phyloP scores from a whole-genome alignment of 345 rosid genomes.

The Firmiana major region DNA sequence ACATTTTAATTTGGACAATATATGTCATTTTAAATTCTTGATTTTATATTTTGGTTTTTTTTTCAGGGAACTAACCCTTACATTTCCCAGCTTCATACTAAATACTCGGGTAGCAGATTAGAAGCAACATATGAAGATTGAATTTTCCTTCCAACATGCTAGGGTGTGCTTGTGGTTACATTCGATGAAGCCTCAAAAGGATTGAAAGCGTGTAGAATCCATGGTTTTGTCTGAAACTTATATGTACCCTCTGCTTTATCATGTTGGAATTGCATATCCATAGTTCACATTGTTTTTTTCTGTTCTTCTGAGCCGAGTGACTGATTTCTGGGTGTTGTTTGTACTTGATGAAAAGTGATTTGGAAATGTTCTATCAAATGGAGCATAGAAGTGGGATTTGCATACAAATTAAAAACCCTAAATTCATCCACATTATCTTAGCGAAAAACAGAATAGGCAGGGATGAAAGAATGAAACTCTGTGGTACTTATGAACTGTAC shows the following conservation, averaged over 20 bases:
- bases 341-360: not conserved
- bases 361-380: too few species aligned
- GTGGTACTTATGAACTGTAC: too few species aligned
- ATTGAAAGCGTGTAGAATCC: not conserved
- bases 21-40: not conserved
- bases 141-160: not conserved
- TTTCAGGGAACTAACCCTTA: slow-evolving; percentile 54
- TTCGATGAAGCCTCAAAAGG: not conserved
- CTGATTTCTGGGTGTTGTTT: not conserved
- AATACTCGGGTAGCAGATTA: slow-evolving; percentile 35
- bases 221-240: not conserved
- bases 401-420: too few species aligned
- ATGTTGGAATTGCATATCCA: not conserved
- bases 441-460: too few species aligned
- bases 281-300: not conserved
- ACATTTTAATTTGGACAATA: not conserved
- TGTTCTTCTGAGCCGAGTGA: not conserved
- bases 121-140: not conserved
- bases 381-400: too few species aligned
- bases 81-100: slow-evolving; percentile 61
- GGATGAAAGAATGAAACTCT: too few species aligned
- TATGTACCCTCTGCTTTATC: not conserved
- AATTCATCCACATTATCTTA: too few species aligned
- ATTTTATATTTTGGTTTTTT: slow-evolving; percentile 3
- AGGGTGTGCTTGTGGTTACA: not conserved